Base-by-base conservation (phyloP, 257 asterid genomes). In the Petunia secreta region DNA sequence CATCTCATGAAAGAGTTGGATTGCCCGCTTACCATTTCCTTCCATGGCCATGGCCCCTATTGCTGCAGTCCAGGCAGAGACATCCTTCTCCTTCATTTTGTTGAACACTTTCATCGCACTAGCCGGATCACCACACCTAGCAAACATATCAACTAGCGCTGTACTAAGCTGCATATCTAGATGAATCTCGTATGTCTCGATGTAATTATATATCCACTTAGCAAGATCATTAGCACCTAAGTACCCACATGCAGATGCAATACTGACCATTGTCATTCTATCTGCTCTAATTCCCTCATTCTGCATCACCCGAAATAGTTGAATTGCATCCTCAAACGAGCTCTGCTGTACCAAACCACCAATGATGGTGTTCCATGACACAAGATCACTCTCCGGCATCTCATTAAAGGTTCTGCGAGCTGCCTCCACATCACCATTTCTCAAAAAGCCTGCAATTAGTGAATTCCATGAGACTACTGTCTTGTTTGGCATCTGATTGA, bases 181-280 rank as follows among this genome's bases (percentile, higher is more conserved):
- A 40, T 62, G 9, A 60, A 87, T 82, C 13, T 77, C 64, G 5
- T 55, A 6, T 69, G 68, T 87, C 78, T 83, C 25, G 16, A 87
- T 80, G 87, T 83, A 90, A 50, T 25, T 82, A 43, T 90, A 87
- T 40, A 83, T 82, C 91, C 94, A 89, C 78, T 85, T 90, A 13
- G 92, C 89, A 48, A 85, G 87, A 80, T 89, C 89, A 34, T 84
- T 81, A 58, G 92, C 86, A 36, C 92, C 91, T 50, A 89, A 84
- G 57, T 89, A 87, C 40, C 91, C 94, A 73, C 94, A 90, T 10
- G 94, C 91, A 14, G 91, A 89, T 66, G 91, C 90, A 39, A 90
- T 81, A 66, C 89, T 82, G 84, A 89, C 89, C 94, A 90, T 89
- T 2, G 92, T 90, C 71, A 78, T 85, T 76, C 84, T 85, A 40